These are phyloP conservation scores for Senna tora DNA, from an alignment of 306 rosid genomes.

Conservation along the genomic window DNA sequence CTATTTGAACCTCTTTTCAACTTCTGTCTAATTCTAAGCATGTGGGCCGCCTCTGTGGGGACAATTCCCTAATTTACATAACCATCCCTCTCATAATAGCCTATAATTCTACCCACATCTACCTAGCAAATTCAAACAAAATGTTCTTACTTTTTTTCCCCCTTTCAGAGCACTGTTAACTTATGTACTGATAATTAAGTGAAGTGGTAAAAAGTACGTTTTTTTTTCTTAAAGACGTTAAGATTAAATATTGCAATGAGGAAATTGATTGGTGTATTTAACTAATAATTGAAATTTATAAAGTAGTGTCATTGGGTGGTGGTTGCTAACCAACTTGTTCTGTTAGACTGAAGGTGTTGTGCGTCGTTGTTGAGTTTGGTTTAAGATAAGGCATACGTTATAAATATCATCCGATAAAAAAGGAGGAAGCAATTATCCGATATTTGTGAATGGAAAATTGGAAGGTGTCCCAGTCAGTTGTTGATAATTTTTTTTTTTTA, in stretches of 20 bases:
- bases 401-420: background rate
- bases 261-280: too few species aligned
- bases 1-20: conserved; percentile 20
- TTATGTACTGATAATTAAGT: background rate
- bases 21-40: conserved; percentile 22
- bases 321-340: conserved; percentile 43
- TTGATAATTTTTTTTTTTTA: background rate
- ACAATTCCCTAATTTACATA: background rate
- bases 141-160: background rate
- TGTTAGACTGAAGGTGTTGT: conserved; percentile 42
- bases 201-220: too few species aligned
- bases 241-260: background rate
- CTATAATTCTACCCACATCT: background rate
- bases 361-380: conserved; percentile 50
- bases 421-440: too few species aligned
- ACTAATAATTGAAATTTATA: background rate
- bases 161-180: background rate
- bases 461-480: background rate
- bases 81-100: background rate
- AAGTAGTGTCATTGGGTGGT: conserved; percentile 39
- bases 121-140: background rate
- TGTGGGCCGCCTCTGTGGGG: conserved; percentile 54
- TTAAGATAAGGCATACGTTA: conserved; percentile 39
- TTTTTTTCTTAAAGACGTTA: background rate
- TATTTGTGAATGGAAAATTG: background rate